Base-by-base conservation (phyloP, 257 asterid genomes). In the Petunia axillaris region DNA sequence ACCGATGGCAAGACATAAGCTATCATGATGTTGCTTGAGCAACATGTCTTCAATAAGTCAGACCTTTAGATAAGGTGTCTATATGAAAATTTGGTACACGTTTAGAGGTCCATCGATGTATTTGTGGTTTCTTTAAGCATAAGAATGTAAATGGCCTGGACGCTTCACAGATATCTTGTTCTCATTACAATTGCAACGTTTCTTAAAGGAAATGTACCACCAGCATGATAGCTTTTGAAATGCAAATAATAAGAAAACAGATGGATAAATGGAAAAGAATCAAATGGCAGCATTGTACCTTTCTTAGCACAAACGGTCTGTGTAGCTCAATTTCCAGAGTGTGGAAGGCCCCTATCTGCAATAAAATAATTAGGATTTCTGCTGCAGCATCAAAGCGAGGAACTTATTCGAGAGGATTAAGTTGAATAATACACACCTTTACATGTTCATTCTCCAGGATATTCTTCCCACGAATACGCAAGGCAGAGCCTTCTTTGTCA, bases 321-420 rank as follows among this genome's bases (percentile, higher is more conserved):
- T 89, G 97, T 67, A 82, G 91, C 87, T 96, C 99, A 76, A 96
- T 85, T 84, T 96, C 98, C 75, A 96, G 90, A n/a, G 99, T 94
- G 92, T 96, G 99, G 83, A 92, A 96, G 80, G 97, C 96, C 80
- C 99, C 99, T 66, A 94, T 92, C 99, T 96, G 89, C 88, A 84
- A 60, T 67, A 75, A 48, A 76, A 81, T 76, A 84, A 81, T 76
- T 68, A 75, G 67, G 54, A 55, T 53, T 41, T 68, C 62, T 44
- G 80, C 11, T 39, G 85, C 58, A 80, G 81, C 52, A 77, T 53
- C 62, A 65, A 84, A 36, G 76, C 11, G 60, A 35, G 25, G 41
- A 62, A 52, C 54, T 53, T 60, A 79, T 8, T 73, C 73, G 59
- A 67, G 81, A 39, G 67, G 36, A 40, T 71, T 81, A 83, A 70